Evolutionary conservation across 129 eudicot genomes (phyloP).

Genomic region (Silybum marianum): DNA sequence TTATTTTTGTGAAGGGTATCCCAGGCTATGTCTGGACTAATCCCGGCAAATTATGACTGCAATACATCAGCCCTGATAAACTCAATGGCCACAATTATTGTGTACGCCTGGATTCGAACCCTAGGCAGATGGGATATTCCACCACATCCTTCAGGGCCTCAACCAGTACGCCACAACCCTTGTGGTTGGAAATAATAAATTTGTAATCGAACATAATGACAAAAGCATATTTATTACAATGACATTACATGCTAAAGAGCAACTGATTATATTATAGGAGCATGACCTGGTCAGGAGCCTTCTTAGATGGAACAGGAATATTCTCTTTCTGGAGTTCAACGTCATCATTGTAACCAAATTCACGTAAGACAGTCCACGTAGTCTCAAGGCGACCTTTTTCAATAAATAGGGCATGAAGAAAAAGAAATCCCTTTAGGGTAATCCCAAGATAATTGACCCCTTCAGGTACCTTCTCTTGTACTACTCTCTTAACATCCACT

Average conservation of each 20-base stretch:
- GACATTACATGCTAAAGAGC: slow-evolving; percentile 11
- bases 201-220: slow-evolving; percentile 1
- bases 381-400: slow-evolving; percentile 95
- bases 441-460: slow-evolving; percentile 84
- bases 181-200: not conserved
- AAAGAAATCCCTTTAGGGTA: slow-evolving; percentile 83
- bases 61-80: too few relatives aligned
- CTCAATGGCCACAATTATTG: too few relatives aligned
- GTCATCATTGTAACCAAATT: slow-evolving; percentile 88
- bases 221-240: not conserved
- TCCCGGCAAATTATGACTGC: too few relatives aligned
- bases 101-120: too few relatives aligned
- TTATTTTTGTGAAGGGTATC: too few relatives aligned
- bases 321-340: slow-evolving; percentile 65
- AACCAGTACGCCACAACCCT: too few relatives aligned
- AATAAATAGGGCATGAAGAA: slow-evolving; percentile 84
- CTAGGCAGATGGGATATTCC: too few relatives aligned
- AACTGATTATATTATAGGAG: slow-evolving; percentile 1
- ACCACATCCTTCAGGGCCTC: too few relatives aligned
- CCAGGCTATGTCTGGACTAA: too few relatives aligned
- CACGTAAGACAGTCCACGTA: slow-evolving; percentile 88
- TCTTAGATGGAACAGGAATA: slow-evolving; percentile 57
- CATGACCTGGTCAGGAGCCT: slow-evolving; percentile 89
- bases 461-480: slow-evolving; percentile 75
- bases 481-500: slow-evolving; percentile 87